Percentiles rank a stretch among this genome's conserved stretches.
These are phyloP conservation scores for Neurospora sp. DNA, from an alignment of 2,329 filamentous ascomycete genomes.

Conservation along the genomic window DNA sequence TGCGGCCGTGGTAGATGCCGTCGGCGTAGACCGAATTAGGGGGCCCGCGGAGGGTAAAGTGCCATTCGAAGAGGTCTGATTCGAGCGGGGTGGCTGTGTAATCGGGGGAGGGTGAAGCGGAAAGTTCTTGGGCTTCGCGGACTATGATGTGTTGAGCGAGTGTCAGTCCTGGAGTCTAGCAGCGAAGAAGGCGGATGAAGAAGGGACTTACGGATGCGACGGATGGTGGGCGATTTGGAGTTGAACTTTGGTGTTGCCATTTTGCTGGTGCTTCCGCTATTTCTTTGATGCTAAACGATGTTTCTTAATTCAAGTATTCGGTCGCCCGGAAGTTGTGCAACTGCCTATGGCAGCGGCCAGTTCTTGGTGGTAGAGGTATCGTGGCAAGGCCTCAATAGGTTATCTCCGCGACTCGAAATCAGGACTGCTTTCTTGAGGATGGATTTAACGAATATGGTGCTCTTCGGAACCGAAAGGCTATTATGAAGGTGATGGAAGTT, in stretches of 20 bases:
- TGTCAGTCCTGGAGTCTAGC: conserved; percentile 8
- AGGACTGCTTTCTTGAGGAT: neutral
- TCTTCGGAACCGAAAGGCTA: neutral
- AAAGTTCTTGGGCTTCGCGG: conserved; percentile 83
- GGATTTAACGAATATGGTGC: neutral
- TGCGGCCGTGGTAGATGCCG: conserved; percentile 92
- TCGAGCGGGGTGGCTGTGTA: conserved; percentile 81
- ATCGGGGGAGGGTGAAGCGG: conserved; percentile 68
- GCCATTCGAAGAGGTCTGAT: conserved; percentile 92
- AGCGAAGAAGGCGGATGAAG: neutral
- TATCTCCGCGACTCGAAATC: neutral
- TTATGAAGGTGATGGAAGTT: neutral
- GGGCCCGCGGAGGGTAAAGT: conserved; percentile 91
- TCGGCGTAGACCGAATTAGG: conserved; percentile 67
- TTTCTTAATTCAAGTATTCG: neutral
- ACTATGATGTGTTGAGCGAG: conserved; percentile 39
- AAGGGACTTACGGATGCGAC: conserved; percentile 59
- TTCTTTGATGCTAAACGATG: neutral
- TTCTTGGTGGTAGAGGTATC: neutral
- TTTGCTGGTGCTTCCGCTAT: neutral
- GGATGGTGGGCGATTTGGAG: conserved; percentile 73
- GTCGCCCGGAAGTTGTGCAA: neutral
- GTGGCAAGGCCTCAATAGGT: neutral
- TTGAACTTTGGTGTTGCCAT: conserved; percentile 41
- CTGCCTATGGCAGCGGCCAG: neutral